Evolutionary conservation across 805 yeast species (phyloP), one percentile per base, ranked within the genome.

Genomic region (Nakazawaea peltata): DNA sequence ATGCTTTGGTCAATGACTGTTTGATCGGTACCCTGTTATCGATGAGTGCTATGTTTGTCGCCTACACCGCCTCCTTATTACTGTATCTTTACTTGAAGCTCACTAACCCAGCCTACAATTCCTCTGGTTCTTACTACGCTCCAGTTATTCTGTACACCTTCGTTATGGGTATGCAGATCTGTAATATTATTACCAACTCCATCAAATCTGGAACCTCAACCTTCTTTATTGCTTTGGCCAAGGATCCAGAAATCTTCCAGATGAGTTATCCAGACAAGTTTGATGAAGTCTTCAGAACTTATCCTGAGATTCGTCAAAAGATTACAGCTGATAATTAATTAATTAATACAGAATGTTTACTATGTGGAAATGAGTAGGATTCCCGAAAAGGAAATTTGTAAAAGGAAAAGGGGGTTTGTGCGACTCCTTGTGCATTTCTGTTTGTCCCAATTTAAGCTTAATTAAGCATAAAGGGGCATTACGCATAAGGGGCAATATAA

Each of bases 1-100:
- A 83, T 55, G 88, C 92, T 1, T 60, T 90, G 46, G 73, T 86
- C 42, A 87, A 84, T 49, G 95, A 88, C 56, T 80, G 85, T 44
- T 67, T 88, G 41, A 77, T 88, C 36, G 78, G 77, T 42, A 77
- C 88, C 2, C 82, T 95, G 0, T 59, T 87, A 43, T 74, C 78
- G n/a, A 73, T 88, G 45, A 88, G 81, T 50, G 61, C 92, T 0
- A 53, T 81, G 31, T 75, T 86, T 47, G 76, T 80, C 8, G 83
- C 83, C 10, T 81, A 79, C 39, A 46, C 55, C 19, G 49, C 24
- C 44, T 58, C 36, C 5, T 65, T 77, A 32, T 63, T 81, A 38
- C 71, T 85, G 2, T 81, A 67, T 54, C 59, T 83, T 37, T 85
- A 75, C 54, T 62, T 87, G 52, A 65, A 67, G 47, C 69, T 74